Percentiles rank a stretch among this genome's conserved stretches.
Evolutionary conservation across 495 filamentous ascomycete species (phyloP).

Genomic region (Articulospora tetracladia): DNA sequence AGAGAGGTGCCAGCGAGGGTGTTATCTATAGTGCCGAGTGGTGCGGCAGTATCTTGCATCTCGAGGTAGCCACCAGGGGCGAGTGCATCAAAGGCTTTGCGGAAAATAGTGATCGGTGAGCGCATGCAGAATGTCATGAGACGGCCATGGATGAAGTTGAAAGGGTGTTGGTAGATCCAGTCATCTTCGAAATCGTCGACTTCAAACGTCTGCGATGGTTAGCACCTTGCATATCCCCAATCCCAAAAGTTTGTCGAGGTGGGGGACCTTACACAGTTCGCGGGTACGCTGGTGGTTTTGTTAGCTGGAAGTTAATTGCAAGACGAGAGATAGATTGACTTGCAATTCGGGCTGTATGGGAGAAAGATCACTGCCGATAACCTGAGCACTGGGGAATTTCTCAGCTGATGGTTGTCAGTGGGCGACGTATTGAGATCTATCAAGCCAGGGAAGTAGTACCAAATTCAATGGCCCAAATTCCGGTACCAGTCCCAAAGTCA

Average conservation of each 20-base stretch:
- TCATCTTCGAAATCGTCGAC: conserved; percentile 47
- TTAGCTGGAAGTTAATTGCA: conserved; percentile 13
- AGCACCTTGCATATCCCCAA: background rate
- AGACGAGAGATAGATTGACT: background rate
- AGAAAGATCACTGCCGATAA: conserved; percentile 61
- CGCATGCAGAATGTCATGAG: conserved; percentile 38
- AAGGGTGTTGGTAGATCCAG: conserved; percentile 40
- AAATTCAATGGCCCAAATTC: conserved; percentile 53
- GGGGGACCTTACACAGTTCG: conserved; percentile 38
- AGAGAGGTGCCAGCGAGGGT: conserved; percentile 28
- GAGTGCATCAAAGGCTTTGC: conserved; percentile 21
- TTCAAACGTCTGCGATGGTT: conserved; percentile 31
- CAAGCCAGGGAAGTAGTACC: background rate
- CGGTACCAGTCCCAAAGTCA: conserved; percentile 17
- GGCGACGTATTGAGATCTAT: background rate
- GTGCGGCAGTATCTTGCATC: conserved; percentile 38
- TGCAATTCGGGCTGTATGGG: conserved; percentile 52
- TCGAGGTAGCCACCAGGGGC: conserved; percentile 3
- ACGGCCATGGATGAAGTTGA: conserved; percentile 48
- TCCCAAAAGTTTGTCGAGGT: background rate
- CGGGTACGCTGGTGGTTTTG: conserved; percentile 28
- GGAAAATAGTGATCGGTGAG: conserved; percentile 38
- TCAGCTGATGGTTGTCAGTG: conserved; percentile 24
- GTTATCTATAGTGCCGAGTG: conserved; percentile 29
- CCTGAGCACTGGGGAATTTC: conserved; percentile 48